These are phyloP conservation scores for Kodamaea ohmeri DNA, from an alignment of 1,139 yeast species.

Conservation along the genomic window DNA sequence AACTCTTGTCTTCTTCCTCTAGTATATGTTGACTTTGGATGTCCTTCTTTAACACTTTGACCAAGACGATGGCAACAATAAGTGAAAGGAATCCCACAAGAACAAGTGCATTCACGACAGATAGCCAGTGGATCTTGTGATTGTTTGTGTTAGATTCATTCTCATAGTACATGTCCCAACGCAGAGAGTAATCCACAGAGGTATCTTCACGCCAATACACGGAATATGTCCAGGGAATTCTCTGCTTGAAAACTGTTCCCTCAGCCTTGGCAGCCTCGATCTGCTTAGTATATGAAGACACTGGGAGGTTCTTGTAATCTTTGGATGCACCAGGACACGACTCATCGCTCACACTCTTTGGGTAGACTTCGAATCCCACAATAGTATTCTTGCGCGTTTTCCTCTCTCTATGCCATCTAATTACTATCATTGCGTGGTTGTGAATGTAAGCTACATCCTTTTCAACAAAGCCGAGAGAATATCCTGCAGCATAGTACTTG, in stretches of 20 bases:
- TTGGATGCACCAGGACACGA: constrained; percentile 70
- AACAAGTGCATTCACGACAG: constrained; percentile 63
- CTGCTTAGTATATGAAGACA: constrained; percentile 24
- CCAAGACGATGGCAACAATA: constrained; percentile 60
- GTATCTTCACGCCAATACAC: constrained; percentile 88
- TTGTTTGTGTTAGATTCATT: constrained; percentile 46
- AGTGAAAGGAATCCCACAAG: constrained; percentile 57
- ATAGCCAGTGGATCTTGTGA: constrained; percentile 65
- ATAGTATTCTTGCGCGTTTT: constrained; percentile 51
- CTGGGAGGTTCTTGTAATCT: constrained; percentile 52
- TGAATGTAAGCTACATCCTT: constrained; percentile 60
- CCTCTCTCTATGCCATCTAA: constrained; percentile 64
- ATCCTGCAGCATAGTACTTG: constrained; percentile 83
- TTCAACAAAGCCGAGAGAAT: constrained; percentile 72
- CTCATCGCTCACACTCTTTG: constrained; percentile 68
- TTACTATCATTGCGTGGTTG: constrained; percentile 79
- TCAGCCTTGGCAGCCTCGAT: constrained; percentile 19
- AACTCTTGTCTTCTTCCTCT: constrained; percentile 12
- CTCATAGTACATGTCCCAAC: constrained; percentile 75
- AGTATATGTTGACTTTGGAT: constrained; percentile 18
- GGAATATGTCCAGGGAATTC: constrained; percentile 77
- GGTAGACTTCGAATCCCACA: constrained; percentile 90
- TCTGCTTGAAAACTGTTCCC: constrained; percentile 22
- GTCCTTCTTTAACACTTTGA: constrained; percentile 48
- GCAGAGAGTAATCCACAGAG: constrained; percentile 59